Evolutionary conservation across 2,329 filamentous ascomycete genomes (phyloP).

Genomic region (Phaeophleospora eucalypticola): DNA sequence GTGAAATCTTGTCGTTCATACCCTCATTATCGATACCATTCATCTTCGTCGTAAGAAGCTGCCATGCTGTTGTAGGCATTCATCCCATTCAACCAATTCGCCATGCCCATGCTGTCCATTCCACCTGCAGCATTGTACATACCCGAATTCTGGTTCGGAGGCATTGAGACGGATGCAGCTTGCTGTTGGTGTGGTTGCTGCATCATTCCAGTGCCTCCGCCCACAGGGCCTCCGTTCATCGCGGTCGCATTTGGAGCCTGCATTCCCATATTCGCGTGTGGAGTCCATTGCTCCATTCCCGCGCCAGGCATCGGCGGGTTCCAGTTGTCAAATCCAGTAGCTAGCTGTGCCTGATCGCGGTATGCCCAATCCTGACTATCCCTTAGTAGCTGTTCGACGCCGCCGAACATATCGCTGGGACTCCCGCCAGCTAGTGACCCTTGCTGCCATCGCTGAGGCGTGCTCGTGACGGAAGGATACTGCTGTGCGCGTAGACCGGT

Average conservation of each 20-base stretch:
- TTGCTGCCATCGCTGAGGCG: constrained; percentile 14
- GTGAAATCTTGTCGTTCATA: not conserved
- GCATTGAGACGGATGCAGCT: not conserved
- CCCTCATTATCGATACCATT: constrained; percentile 39
- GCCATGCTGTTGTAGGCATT: constrained; percentile 28
- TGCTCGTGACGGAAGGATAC: constrained; percentile 21
- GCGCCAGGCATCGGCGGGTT: constrained; percentile 25
- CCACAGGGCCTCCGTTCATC: constrained; percentile 4
- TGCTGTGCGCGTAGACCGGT: constrained; percentile 22
- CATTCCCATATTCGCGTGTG: constrained; percentile 3
- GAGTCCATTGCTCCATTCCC: too few relatives aligned
- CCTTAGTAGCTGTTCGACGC: constrained; percentile 57
- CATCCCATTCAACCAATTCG: constrained; percentile 26
- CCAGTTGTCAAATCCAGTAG: constrained; percentile 62
- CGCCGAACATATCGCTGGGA: constrained; percentile 55
- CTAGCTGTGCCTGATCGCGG: constrained; percentile 58
- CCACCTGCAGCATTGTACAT: not conserved
- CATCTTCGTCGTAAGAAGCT: constrained; percentile 37
- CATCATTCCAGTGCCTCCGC: not conserved
- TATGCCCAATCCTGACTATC: constrained; percentile 61
- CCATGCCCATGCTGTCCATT: constrained; percentile 12
- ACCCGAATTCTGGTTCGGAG: constrained; percentile 1
- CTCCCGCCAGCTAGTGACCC: constrained; percentile 34
- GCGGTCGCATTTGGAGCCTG: too few relatives aligned
- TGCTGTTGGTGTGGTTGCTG: constrained; percentile 3